Evolutionary conservation across 805 yeast genomes (phyloP).

Genomic region (Yamadazyma paraphyllophila): DNA sequence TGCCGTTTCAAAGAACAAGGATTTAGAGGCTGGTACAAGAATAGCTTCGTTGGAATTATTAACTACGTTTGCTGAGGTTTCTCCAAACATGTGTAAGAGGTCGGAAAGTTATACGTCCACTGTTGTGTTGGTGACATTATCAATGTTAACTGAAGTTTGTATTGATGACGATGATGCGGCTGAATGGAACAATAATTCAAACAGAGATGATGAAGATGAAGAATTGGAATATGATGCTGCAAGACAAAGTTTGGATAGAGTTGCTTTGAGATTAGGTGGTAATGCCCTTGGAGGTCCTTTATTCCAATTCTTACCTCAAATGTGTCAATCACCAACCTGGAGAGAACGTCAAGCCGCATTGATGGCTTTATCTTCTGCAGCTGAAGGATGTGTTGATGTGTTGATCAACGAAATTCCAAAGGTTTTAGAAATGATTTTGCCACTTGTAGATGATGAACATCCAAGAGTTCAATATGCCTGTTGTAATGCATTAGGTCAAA

Average conservation of each 20-base stretch:
- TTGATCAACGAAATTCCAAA: constrained; percentile 77
- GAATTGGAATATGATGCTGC: constrained; percentile 90
- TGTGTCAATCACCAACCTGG: constrained; percentile 80
- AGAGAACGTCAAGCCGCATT: constrained; percentile 94
- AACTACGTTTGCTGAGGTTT: constrained; percentile 87
- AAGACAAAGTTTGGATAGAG: constrained; percentile 91
- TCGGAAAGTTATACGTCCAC: constrained; percentile 69
- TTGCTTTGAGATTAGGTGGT: constrained; percentile 80
- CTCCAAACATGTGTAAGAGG: constrained; percentile 91
- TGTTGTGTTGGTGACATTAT: constrained; percentile 69
- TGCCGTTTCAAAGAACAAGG: constrained; percentile 77
- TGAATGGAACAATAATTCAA: constrained; percentile 80
- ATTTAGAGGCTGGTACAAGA: constrained; percentile 75
- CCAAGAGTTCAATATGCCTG: constrained; percentile 96
- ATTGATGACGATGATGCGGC: constrained; percentile 84
- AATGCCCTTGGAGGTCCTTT: constrained; percentile 79
- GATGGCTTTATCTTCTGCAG: constrained; percentile 95
- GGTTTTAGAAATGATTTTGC: constrained; percentile 80
- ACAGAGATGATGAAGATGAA: constrained; percentile 71
- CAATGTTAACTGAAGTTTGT: constrained; percentile 91
- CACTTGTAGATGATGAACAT: constrained; percentile 81
- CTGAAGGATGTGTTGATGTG: constrained; percentile 94
- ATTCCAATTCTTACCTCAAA: constrained; percentile 80
- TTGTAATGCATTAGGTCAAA: constrained; percentile 95
- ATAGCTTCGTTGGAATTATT: constrained; percentile 84